Conservation (phyloP, 148 eudicot genomes). For the Nyssa sinensis region DNA sequence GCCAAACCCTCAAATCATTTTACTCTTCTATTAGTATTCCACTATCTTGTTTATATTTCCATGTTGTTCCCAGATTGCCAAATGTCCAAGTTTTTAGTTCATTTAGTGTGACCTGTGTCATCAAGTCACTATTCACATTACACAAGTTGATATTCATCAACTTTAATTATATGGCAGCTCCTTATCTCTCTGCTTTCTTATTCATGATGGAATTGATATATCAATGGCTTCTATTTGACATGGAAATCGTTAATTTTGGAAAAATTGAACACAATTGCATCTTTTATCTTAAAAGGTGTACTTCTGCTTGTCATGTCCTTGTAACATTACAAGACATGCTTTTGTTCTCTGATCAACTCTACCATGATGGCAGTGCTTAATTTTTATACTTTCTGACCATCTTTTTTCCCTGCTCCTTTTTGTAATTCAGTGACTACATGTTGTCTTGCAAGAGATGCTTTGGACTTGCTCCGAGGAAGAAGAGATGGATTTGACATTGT, state of each 20-base stretch:
- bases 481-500: slow-evolving; percentile 92
- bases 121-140: not conserved
- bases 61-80: not conserved
- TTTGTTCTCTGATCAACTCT: not conserved
- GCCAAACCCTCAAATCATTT: not conserved
- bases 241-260: slow-evolving; percentile 1
- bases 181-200: not conserved
- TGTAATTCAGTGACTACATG: slow-evolving; percentile 80
- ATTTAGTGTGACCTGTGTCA: not conserved
- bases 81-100: too few relatives aligned
- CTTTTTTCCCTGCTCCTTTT: slow-evolving; percentile 6
- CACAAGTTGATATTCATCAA: not conserved
- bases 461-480: slow-evolving; percentile 80
- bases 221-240: not conserved
- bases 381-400: slow-evolving; percentile 8
- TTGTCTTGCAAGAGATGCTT: slow-evolving; percentile 80
- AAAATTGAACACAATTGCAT: not conserved
- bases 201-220: not conserved
- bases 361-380: not conserved
- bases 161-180: not conserved
- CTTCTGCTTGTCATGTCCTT: not conserved
- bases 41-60: not conserved
- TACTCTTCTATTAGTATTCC: not conserved
- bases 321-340: not conserved
- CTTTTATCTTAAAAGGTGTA: not conserved